Evolutionary conservation across 176 grass and related monocot species (phyloP), one percentile per base, ranked within the genome.

Genomic region (Bonia amplexicaulis): DNA sequence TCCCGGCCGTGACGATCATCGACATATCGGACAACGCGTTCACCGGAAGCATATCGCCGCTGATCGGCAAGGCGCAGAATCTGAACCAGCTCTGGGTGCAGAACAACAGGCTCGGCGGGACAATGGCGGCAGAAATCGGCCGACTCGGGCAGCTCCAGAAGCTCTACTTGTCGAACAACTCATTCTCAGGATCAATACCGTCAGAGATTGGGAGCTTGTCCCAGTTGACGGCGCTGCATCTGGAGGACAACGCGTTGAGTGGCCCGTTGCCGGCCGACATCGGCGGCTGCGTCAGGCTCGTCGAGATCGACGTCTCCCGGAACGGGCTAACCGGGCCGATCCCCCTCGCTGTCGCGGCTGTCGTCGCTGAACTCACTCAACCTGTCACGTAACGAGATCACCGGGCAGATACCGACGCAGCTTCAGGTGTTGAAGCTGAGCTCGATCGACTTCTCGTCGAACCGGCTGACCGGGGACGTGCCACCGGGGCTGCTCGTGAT

Each of bases 401-500:
- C 71, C 39, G 95, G 95, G 12, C 11, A 69, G 49, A 93, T 97
- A 16, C 95, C 95, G 11, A 17, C 83, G 0, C 80, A 91, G 62
- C 89, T 97, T 6, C 85, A 91, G 51, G 51, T 58, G 42, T 76
- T 97, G 2, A 94, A 97, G 82, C 85, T 97, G 14, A 95, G 90
- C 88, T 90, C 89, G 16, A 19, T 97, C 16, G 92, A 97, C 80
- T 92, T 97, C 89, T 97, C 95, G 2, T 83, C 68, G 2, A 97
- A 97, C 85, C 82, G 9, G 26, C 78, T 97, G 2, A 90, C 85
- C 1, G 95, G 95, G 3, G 63, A 67, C 69, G 89, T 97, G 16
- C 92, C 95, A 15, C 80, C 79, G 12, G 92, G 82, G 47, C 68
- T 97, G 16, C 82, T 91, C 1, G 84, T 95, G 87, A 86, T 92